A percentile compares a stretch with the other conserved stretches of the same genome.
phyloP scores from a whole-genome alignment of 768 basidiomycete genomes.

The Fomitopsis pulvina region DNA sequence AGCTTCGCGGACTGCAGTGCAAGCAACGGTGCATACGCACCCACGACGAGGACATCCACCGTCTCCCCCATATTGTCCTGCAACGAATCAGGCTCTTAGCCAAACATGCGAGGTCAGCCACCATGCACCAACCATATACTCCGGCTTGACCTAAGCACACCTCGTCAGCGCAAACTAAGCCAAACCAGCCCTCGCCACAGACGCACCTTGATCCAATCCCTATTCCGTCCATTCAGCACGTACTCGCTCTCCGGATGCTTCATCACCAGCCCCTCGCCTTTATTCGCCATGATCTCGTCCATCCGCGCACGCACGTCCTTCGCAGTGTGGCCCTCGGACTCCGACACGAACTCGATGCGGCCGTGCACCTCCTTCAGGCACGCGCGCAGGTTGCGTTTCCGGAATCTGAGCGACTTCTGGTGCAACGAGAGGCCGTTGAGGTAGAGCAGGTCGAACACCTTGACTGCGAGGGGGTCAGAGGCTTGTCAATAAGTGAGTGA shows the following conservation, averaged over 20 bases:
- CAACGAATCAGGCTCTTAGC: not conserved
- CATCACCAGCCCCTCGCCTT: conserved; percentile 91
- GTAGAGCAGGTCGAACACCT: conserved; percentile 91
- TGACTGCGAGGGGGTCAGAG: conserved; percentile 50
- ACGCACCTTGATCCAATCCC: conserved; percentile 87
- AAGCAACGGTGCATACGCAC: conserved; percentile 33
- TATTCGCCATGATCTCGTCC: conserved; percentile 74
- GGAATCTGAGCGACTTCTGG: conserved; percentile 60
- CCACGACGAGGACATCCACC: conserved; percentile 86
- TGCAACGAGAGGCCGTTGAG: conserved; percentile 80
- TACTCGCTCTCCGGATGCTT: conserved; percentile 83
- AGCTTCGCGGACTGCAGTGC: not conserved
- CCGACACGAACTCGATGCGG: conserved; percentile 70
- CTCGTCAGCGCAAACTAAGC: not conserved
- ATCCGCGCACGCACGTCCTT: conserved; percentile 77
- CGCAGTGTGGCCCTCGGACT: conserved; percentile 69
- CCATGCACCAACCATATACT: conserved; percentile 62
- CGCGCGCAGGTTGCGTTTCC: conserved; percentile 70
- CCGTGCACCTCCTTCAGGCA: conserved; percentile 68
- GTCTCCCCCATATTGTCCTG: conserved; percentile 92
- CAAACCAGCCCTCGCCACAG: not conserved
- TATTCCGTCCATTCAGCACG: conserved; percentile 77
- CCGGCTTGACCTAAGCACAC: conserved; percentile 61
- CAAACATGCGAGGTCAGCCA: not conserved
- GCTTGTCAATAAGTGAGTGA: not conserved